Evolutionary conservation across 2,329 filamentous ascomycete genomes (phyloP).

Genomic region (Pseudopithomyces maydicus): DNA sequence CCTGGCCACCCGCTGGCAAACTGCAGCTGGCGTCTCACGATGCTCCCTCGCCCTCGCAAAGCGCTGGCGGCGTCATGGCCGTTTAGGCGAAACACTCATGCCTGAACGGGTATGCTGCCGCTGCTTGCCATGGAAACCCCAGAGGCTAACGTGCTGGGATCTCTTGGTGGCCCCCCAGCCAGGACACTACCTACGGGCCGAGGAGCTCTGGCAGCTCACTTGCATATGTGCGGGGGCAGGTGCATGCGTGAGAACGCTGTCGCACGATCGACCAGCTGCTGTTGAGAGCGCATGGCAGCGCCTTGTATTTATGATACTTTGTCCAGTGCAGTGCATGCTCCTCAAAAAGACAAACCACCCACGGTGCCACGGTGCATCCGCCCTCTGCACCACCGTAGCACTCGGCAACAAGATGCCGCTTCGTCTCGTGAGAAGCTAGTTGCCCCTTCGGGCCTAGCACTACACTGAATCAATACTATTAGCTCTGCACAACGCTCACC

Average conservation of each 20-base stretch:
- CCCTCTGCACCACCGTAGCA: neutral
- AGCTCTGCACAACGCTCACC: conserved; percentile 1
- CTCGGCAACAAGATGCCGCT: neutral
- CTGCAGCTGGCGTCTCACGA: conserved; percentile 1
- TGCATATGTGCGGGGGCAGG: conserved; percentile 2
- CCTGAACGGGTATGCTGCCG: neutral
- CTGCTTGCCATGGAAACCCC: conserved; percentile 15
- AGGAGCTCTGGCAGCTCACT: conserved; percentile 6
- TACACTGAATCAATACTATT: conserved; percentile 6
- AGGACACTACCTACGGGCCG: conserved; percentile 7
- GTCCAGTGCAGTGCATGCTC: neutral
- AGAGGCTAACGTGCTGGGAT: conserved; percentile 1
- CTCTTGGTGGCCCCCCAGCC: neutral
- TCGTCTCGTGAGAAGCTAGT: neutral
- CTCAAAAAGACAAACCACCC: no score
- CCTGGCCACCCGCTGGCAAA: no score
- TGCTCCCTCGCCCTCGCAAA: neutral
- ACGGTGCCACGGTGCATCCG: no score
- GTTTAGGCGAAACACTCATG: neutral
- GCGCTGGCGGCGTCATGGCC: neutral
- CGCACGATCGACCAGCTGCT: neutral
- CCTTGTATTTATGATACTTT: no score
- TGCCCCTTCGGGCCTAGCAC: neutral
- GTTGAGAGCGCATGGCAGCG: neutral
- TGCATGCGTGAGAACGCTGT: neutral